Conservation (phyloP, 2,329 filamentous ascomycete species). For the Pestalotiopsis sp. region DNA sequence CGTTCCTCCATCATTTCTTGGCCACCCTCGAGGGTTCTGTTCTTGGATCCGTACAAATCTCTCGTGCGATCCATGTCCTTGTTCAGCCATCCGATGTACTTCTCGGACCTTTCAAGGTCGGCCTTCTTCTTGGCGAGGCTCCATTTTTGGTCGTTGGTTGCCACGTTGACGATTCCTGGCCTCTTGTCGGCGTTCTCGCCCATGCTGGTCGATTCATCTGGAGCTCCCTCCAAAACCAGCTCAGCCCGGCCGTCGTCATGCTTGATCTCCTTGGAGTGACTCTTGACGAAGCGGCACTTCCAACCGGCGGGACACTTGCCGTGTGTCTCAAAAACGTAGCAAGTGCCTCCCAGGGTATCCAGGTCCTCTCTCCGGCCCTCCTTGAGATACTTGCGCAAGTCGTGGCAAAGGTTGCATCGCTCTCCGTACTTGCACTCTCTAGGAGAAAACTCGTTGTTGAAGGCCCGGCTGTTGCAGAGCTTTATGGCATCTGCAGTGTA, state of each 20-base stretch:
- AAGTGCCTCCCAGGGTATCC: constrained; percentile 73
- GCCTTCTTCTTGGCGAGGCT: constrained; percentile 74
- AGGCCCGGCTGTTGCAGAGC: constrained; percentile 75
- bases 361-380: constrained; percentile 83
- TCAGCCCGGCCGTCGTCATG: constrained; percentile 82
- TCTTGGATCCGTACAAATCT: constrained; percentile 48
- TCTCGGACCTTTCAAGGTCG: constrained; percentile 72
- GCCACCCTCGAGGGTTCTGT: constrained; percentile 38
- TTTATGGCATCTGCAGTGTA: constrained; percentile 75
- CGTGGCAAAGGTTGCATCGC: constrained; percentile 80
- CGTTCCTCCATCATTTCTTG: constrained; percentile 59
- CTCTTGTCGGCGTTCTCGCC: constrained; percentile 42
- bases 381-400: constrained; percentile 81
- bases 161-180: constrained; percentile 75
- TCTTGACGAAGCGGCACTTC: constrained; percentile 90
- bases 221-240: constrained; percentile 64
- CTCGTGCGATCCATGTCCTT: constrained; percentile 57
- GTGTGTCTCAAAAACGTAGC: constrained; percentile 77
- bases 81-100: constrained; percentile 78
- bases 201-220: constrained; percentile 21
- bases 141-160: constrained; percentile 71
- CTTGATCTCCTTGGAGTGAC: constrained; percentile 82
- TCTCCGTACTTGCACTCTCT: constrained; percentile 76
- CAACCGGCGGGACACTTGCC: constrained; percentile 84
- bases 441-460: constrained; percentile 80